Conservation (phyloP, 768 basidiomycete species). For the Lactifluus pinguis region DNA sequence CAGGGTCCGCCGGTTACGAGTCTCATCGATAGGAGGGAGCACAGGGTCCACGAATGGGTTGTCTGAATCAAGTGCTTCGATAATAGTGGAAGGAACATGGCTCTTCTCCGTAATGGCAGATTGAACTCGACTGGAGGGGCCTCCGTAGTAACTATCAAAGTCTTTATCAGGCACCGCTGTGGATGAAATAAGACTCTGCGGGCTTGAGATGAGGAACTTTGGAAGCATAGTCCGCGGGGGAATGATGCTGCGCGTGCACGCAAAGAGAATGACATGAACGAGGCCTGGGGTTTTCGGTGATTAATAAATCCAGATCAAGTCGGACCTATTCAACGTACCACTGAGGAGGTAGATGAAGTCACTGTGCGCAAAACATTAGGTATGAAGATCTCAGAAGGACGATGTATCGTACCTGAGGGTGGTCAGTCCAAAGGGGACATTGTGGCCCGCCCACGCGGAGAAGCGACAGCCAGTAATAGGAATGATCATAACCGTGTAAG, state of each 20-base stretch:
- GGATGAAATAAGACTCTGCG: background rate
- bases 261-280: constrained; percentile 28
- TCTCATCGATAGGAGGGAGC: background rate
- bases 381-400: constrained; percentile 26
- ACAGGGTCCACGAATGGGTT: constrained; percentile 5
- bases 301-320: background rate
- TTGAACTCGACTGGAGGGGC: background rate
- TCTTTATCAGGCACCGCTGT: background rate
- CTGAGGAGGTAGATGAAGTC: constrained; percentile 22
- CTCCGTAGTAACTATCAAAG: background rate
- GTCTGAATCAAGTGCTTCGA: background rate
- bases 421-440: constrained; percentile 35
- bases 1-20: background rate
- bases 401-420: constrained; percentile 33
- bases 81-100: background rate
- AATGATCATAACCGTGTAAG: constrained; percentile 39
- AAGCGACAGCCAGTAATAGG: constrained; percentile 41
- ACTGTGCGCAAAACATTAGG: constrained; percentile 8
- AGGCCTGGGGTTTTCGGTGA: constrained; percentile 19
- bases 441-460: constrained; percentile 33
- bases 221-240: constrained; percentile 26
- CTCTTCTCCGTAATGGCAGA: background rate
- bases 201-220: constrained; percentile 13
- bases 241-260: constrained; percentile 25
- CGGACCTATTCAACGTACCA: constrained; percentile 16